These are phyloP conservation scores for Corymbia calophylla DNA, from an alignment of 441 rosid genomes.

Conservation along the genomic window DNA sequence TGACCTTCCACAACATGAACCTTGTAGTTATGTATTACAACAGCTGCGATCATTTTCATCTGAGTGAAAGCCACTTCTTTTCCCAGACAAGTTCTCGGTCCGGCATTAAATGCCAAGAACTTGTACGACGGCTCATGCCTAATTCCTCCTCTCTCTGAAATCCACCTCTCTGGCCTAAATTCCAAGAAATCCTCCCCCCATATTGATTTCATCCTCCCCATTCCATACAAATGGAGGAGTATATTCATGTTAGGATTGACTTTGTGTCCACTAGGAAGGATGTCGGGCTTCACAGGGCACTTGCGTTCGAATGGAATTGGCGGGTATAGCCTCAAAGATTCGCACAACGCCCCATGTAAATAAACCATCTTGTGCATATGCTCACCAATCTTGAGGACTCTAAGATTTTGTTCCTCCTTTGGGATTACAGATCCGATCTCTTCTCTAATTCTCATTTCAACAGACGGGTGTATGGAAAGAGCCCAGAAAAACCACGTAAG, in stretches of 20 bases:
- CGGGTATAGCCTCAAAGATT: conserved; percentile 47
- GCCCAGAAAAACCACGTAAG: conserved; percentile 35
- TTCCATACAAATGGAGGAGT: conserved; percentile 27
- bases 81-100: conserved; percentile 71
- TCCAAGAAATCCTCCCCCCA: conserved; percentile 69
- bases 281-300: conserved; percentile 28
- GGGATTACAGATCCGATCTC: conserved; percentile 11
- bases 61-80: conserved; percentile 46
- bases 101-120: conserved; percentile 61
- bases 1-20: conserved; percentile 32
- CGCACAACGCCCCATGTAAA: conserved; percentile 45
- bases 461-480: conserved; percentile 14
- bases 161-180: conserved; percentile 72
- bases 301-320: conserved; percentile 50
- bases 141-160: conserved; percentile 18
- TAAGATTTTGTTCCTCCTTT: background rate
- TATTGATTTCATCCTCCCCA: conserved; percentile 53
- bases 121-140: conserved; percentile 47
- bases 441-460: conserved; percentile 15
- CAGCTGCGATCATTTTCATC: conserved; percentile 38
- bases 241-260: conserved; percentile 27
- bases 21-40: conserved; percentile 28
- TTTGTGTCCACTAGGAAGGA: conserved; percentile 59
- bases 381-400: background rate
- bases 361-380: conserved; percentile 33